phyloP scores from a whole-genome alignment of 352 stramenopile genomes.

The Globisporangium sylvaticum region DNA sequence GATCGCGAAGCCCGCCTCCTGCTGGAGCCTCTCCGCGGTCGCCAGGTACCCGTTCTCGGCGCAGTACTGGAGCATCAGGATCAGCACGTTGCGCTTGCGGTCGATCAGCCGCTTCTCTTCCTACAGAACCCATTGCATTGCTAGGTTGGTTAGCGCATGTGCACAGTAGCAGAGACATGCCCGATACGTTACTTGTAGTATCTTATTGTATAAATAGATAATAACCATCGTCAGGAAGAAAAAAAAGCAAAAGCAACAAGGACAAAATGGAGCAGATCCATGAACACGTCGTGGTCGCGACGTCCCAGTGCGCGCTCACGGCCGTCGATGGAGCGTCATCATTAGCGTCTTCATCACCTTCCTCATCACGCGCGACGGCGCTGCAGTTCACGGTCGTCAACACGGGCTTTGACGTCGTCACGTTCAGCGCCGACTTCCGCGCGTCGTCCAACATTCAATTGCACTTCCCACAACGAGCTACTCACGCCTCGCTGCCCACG shows the following conservation, averaged over 20 bases:
- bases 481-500: neutral
- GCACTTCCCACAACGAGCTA: slow-evolving; percentile 8
- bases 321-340: neutral
- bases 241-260: neutral
- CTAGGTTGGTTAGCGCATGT: no score
- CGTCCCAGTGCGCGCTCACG: slow-evolving; percentile 22
- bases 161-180: no score
- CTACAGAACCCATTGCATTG: slow-evolving; percentile 21
- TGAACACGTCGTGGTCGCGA: slow-evolving; percentile 29
- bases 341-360: no score
- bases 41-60: slow-evolving; percentile 82
- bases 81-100: slow-evolving; percentile 79
- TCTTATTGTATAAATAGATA: no score
- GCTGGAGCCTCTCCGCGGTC: slow-evolving; percentile 82
- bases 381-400: slow-evolving; percentile 50
- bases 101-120: slow-evolving; percentile 88
- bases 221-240: no score
- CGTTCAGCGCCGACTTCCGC: slow-evolving; percentile 43
- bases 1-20: slow-evolving; percentile 78
- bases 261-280: slow-evolving; percentile 20
- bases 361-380: slow-evolving; percentile 7
- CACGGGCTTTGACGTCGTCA: slow-evolving; percentile 28
- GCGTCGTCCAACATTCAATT: slow-evolving; percentile 35
- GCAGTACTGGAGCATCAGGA: slow-evolving; percentile 85
- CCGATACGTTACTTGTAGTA: no score